These are phyloP conservation scores for Pyrus bretschneideri DNA, from an alignment of 306 rosid species.

Conservation along the genomic window DNA sequence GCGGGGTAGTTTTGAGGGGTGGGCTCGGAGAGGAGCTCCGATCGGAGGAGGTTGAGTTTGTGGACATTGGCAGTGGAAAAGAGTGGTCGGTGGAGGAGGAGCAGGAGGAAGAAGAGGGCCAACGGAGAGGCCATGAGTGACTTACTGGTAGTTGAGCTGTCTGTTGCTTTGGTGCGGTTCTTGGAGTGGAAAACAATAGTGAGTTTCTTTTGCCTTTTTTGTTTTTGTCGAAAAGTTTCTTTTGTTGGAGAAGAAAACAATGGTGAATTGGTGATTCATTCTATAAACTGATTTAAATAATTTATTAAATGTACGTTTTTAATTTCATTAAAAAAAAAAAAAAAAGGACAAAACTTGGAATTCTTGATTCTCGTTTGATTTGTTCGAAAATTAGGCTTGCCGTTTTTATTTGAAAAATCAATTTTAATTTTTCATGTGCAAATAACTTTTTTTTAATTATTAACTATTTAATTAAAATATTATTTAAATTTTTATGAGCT, in stretches of 20 bases:
- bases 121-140: neutral
- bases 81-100: slow-evolving; percentile 30
- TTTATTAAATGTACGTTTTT: neutral
- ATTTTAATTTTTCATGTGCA: neutral
- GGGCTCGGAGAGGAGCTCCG: slow-evolving; percentile 14
- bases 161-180: neutral
- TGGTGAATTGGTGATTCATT: neutral
- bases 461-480: too few species aligned
- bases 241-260: neutral
- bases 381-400: too few species aligned
- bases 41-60: slow-evolving; percentile 33
- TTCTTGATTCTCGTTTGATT: too few species aligned
- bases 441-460: too few species aligned
- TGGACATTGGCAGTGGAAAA: slow-evolving; percentile 43
- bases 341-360: too few species aligned
- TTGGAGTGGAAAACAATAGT: neutral
- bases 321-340: neutral
- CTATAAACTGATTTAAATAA: neutral
- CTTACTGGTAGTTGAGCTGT: neutral
- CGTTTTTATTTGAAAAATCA: neutral
- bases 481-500: slow-evolving; percentile 14
- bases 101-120: neutral
- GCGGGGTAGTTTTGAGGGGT: slow-evolving; percentile 16
- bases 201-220: neutral
- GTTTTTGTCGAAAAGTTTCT: neutral